phyloP scores from a whole-genome alignment of 352 stramenopile genomes.

The Globisporangium paroecandrum region DNA sequence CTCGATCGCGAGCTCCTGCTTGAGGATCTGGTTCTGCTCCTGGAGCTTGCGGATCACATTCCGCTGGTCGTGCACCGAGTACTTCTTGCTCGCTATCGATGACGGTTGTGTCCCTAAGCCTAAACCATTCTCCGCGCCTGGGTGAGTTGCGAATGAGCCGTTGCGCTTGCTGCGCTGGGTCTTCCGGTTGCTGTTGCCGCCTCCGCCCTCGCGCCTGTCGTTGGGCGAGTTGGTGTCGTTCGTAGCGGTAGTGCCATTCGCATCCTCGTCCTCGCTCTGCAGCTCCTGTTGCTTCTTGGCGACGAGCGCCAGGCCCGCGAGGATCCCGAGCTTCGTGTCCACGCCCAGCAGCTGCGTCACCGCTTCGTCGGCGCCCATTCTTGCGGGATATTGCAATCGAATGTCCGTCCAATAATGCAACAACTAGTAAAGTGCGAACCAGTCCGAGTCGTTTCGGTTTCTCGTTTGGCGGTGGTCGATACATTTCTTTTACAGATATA shows the following conservation, averaged over 20 bases:
- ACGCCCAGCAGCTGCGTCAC: conserved; percentile 34
- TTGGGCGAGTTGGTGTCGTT: neutral
- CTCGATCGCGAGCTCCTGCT: conserved; percentile 72
- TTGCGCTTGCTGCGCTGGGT: conserved; percentile 10
- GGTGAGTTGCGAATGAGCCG: neutral
- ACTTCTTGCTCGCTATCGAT: conserved; percentile 22
- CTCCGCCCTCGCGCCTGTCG: conserved; percentile 13
- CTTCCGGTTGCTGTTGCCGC: neutral
- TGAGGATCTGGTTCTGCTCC: conserved; percentile 71
- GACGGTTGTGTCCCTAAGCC: neutral
- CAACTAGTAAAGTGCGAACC: neutral
- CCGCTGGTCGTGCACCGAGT: conserved; percentile 68
- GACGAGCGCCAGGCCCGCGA: conserved; percentile 48
- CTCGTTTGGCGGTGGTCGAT: neutral
- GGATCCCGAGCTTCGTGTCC: conserved; percentile 53
- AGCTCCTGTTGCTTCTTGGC: conserved; percentile 28
- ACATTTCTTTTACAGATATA: neutral
- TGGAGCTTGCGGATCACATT: conserved; percentile 71
- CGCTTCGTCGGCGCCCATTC: conserved; percentile 14
- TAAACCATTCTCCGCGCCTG: conserved; percentile 1
- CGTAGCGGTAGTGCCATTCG: neutral
- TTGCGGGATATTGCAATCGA: neutral
- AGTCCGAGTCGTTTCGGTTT: neutral
- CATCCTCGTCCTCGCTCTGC: conserved; percentile 25
- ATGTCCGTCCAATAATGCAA: neutral